Evolutionary conservation across 441 rosid genomes (phyloP), one percentile per base, ranked within the genome.

Genomic region (Bruguiera hainesii): DNA sequence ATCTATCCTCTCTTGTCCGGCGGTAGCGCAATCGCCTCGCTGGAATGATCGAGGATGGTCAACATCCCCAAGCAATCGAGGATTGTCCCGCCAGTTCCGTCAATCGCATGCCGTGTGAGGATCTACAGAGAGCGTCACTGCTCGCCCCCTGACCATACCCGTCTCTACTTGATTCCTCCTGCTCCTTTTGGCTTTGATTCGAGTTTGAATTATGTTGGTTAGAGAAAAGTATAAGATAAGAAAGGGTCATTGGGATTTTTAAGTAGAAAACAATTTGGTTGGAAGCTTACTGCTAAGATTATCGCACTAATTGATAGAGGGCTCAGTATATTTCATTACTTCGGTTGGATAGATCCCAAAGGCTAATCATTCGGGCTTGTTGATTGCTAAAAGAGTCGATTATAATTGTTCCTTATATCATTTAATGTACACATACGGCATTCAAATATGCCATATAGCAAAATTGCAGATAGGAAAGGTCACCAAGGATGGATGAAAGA

Each of bases 401-500:
- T 46, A 15, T 65, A 26, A 33, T 33, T 49, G 35, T 49, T 23
- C 1, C 0, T n/a, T 33, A 2, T 51, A 28, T 62, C 26, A 15
- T 52, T 55, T 31, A 23, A 69, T 67, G 59, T 81, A 73, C 71
- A 94, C 97, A 91, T 94, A 50, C 91, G 97, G 97, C 97, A 87
- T 71, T 81, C 93, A 46, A 91, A 94, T 74, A 88, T 89, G 97
- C 97, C 99, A 3, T 86, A 91, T 71, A 85, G 89, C 66, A 91
- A 94, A 70, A 87, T 94, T 74, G 97, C 98, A 3, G 91, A 87
- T 70, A 81, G 97, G 87, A 94, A 94, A 77, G 97, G 98, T 16
- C 97, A 91, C 64, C 99, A 91, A 70, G 98, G 98, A 71, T 94
- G 99, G 99, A 91, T 91, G 98, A 91, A 90, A 80, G 82, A 79